Percentiles rank a stretch among this genome's conserved stretches.
These are phyloP conservation scores for Didymella sp. DNA, from an alignment of 2,329 filamentous ascomycete species.

Conservation along the genomic window DNA sequence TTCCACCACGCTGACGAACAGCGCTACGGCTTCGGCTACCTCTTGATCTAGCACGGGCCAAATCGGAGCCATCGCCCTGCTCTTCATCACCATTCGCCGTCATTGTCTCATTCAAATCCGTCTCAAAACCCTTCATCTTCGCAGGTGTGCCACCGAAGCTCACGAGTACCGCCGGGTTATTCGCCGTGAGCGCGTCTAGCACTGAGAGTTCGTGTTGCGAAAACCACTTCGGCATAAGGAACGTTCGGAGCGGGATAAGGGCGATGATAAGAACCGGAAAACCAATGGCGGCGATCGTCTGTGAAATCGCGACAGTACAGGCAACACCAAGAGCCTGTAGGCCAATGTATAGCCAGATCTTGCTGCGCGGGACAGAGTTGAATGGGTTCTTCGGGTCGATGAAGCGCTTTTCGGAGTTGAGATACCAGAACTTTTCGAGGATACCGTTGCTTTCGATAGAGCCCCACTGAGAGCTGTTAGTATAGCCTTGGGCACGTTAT, in stretches of 20 bases:
- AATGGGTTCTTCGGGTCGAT: conserved; percentile 57
- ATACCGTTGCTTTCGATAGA: conserved; percentile 58
- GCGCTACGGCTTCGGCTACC: conserved; percentile 24
- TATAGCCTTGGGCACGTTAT: not conserved
- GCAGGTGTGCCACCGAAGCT: conserved; percentile 58
- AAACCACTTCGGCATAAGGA: conserved; percentile 60
- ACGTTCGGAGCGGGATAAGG: conserved; percentile 62
- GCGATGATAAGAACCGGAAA: conserved; percentile 64
- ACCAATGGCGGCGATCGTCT: conserved; percentile 64
- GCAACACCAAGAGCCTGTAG: conserved; percentile 59
- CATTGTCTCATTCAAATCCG: conserved; percentile 30
- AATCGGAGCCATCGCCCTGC: conserved; percentile 1
- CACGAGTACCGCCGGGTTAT: conserved; percentile 59
- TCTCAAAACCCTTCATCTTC: conserved; percentile 36
- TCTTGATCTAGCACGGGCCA: conserved; percentile 9
- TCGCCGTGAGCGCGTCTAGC: conserved; percentile 61
- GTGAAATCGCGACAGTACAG: conserved; percentile 61
- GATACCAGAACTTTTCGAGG: conserved; percentile 56
- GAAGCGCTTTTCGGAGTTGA: conserved; percentile 57
- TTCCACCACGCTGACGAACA: conserved; percentile 34
- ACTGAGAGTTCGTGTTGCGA: conserved; percentile 55
- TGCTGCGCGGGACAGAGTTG: conserved; percentile 50
- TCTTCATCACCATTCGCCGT: conserved; percentile 21
- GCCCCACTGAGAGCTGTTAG: conserved; percentile 45
- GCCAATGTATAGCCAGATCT: conserved; percentile 58